These are phyloP conservation scores for Tanacetum coccineum DNA, from an alignment of 129 eudicot species.

Conservation along the genomic window DNA sequence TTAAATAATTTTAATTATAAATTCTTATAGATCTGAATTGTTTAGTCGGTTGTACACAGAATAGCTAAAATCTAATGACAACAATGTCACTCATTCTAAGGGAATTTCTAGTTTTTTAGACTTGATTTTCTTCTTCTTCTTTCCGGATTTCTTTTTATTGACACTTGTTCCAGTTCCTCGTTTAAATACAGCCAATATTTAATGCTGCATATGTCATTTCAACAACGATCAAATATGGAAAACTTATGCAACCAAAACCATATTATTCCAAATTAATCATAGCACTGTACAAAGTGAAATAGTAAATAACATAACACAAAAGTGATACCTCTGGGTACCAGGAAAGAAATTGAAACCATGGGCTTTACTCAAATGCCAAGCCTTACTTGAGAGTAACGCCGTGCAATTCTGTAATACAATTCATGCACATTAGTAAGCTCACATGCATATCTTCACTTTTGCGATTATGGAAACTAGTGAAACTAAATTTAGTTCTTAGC, in stretches of 20 bases:
- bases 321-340: conserved; percentile 82
- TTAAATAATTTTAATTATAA: conserved; percentile 10
- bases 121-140: conserved; percentile 67
- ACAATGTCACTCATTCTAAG: not conserved
- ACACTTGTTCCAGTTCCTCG: conserved; percentile 50
- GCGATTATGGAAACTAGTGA: not conserved
- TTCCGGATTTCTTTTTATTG: conserved; percentile 58
- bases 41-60: conserved; percentile 23
- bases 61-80: conserved; percentile 10
- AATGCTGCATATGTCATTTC: conserved; percentile 60
- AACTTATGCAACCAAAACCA: not conserved
- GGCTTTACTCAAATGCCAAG: conserved; percentile 87
- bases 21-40: conserved; percentile 21
- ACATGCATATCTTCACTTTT: not conserved
- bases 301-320: conserved; percentile 15
- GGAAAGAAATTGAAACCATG: conserved; percentile 97
- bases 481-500: conserved; percentile 12
- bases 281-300: conserved; percentile 11
- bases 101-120: conserved; percentile 13
- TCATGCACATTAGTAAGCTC: conserved; percentile 26
- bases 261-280: conserved; percentile 5
- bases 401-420: conserved; percentile 65
- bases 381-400: conserved; percentile 64
- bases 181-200: conserved; percentile 83
- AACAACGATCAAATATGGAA: not conserved